Evolutionary conservation across 2,329 filamentous ascomycete species (phyloP), one percentile per base, ranked within the genome.

Genomic region (Knufia petricola): DNA sequence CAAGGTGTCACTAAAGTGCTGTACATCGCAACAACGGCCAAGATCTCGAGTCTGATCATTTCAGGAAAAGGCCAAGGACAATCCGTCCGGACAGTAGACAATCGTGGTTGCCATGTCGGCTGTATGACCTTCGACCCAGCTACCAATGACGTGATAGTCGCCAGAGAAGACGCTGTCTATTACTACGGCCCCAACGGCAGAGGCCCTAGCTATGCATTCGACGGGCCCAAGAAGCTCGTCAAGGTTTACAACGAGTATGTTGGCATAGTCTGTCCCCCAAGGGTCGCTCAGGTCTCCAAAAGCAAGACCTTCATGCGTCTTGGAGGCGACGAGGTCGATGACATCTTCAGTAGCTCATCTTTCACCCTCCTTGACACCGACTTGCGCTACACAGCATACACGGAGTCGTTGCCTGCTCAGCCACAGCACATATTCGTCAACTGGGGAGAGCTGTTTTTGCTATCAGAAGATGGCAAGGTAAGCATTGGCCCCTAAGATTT

Each of bases 321-420:
- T 60, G 87, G 86, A 3, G 78, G 81, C 12, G 76, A 76, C 4
- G 76, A 78, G 53, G 77, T 84, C 0, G 87, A 94, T 54, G 82
- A 85, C 45, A 73, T 94, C 10, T 90, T 95, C 67, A 87, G 83
- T 56, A 87, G 86, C 2, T 89, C 86, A 1, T 92, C 82, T 1
- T 94, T 98, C 61, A 87, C 88, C 0, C 73, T 98, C 37, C 72
- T 98, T n/a, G 89, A 98, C 60, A 87, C 89, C 0, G 87, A 94
- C 54, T 71, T 96, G 52, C 85, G 90, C 55, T 87, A 95, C 54
- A 80, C 96, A 52, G 87, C 87, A 0, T 88, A 95, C 62, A 87
- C 85, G 3, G 89, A 96, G 65, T 82, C 87, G 2, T 70, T 96
- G 23, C 77, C 88, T 7, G 85, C 87, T 1, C 81, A 87, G 45